phyloP scores from a whole-genome alignment of 2,329 filamentous ascomycete genomes.

The Aspergillus pseudoglaucus region DNA sequence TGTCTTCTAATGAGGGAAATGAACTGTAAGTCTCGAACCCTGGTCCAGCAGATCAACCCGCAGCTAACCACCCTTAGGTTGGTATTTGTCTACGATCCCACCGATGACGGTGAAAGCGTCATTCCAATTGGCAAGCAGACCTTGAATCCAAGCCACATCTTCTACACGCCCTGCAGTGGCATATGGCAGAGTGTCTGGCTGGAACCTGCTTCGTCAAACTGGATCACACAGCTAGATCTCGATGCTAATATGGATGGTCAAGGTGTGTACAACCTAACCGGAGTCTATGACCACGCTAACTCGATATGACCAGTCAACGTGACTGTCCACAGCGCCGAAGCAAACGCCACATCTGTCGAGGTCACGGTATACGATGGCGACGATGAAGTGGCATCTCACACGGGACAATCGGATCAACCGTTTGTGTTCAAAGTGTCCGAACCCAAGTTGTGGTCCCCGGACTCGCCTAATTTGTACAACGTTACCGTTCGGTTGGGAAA shows the following conservation, averaged over 20 bases:
- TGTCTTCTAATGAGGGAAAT: conserved; percentile 43
- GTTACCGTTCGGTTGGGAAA: conserved; percentile 48
- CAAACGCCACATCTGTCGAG: conserved; percentile 29
- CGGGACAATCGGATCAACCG: conserved; percentile 42
- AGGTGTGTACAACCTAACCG: conserved; percentile 30
- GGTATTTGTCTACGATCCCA: conserved; percentile 63
- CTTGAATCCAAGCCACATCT: conserved; percentile 49
- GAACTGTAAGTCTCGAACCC: conserved; percentile 41
- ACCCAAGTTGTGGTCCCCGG: conserved; percentile 59
- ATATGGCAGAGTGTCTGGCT: conserved; percentile 73
- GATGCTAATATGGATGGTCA: conserved; percentile 51
- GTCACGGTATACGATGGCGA: conserved; percentile 32
- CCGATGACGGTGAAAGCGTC: conserved; percentile 49
- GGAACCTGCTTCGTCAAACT: conserved; percentile 52
- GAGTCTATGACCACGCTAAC: conserved; percentile 2
- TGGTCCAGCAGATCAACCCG: background rate
- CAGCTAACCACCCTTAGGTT: conserved; percentile 34
- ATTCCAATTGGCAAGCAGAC: conserved; percentile 64
- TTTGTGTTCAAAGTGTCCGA: conserved; percentile 52
- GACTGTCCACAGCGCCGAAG: conserved; percentile 46
- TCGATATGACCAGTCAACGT: conserved; percentile 44
- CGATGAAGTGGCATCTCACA: conserved; percentile 38
- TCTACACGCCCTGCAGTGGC: conserved; percentile 65
- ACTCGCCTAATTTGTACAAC: conserved; percentile 58
- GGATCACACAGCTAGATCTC: conserved; percentile 56